These are phyloP conservation scores for Lentinula edodes DNA, from an alignment of 768 basidiomycete genomes.

Conservation along the genomic window DNA sequence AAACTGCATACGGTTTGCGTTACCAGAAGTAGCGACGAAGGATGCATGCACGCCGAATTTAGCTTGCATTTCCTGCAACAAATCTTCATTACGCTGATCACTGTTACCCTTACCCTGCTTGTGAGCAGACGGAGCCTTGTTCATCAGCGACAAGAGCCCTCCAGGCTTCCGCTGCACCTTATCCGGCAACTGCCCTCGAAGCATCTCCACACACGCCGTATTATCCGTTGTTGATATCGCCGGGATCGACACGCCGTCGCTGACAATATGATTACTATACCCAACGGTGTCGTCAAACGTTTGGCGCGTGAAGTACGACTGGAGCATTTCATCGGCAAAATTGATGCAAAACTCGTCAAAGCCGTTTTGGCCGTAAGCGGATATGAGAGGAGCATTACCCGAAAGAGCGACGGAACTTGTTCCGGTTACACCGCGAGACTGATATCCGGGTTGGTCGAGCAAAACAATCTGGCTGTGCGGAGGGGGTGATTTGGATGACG, in stretches of 20 bases:
- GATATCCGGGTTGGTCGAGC: constrained; percentile 81
- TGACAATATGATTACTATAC: constrained; percentile 51
- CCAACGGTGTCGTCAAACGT: constrained; percentile 70
- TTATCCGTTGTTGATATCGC: constrained; percentile 74
- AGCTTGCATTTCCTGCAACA: constrained; percentile 63
- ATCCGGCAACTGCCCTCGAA: constrained; percentile 69
- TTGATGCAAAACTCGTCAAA: constrained; percentile 89
- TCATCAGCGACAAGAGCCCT: constrained; percentile 73
- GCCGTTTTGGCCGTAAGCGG: constrained; percentile 72
- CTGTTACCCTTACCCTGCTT: constrained; percentile 69
- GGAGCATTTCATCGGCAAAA: constrained; percentile 77
- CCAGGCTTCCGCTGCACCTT: constrained; percentile 66
- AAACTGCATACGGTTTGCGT: constrained; percentile 53
- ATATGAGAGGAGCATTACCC: constrained; percentile 60
- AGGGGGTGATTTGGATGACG: constrained; percentile 46
- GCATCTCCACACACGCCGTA: constrained; percentile 74
- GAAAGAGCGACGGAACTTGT: constrained; percentile 60
- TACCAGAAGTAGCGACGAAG: constrained; percentile 59
- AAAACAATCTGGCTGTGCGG: constrained; percentile 64
- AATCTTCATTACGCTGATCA: constrained; percentile 66
- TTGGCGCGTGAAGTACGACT: constrained; percentile 69
- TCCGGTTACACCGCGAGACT: constrained; percentile 61
- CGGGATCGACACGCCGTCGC: constrained; percentile 67
- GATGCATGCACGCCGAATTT: constrained; percentile 74
- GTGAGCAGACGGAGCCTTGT: constrained; percentile 64